Evolutionary conservation across 148 eudicot species (phyloP), one percentile per base, ranked within the genome.

Genomic region (Rhododendron henanense): DNA sequence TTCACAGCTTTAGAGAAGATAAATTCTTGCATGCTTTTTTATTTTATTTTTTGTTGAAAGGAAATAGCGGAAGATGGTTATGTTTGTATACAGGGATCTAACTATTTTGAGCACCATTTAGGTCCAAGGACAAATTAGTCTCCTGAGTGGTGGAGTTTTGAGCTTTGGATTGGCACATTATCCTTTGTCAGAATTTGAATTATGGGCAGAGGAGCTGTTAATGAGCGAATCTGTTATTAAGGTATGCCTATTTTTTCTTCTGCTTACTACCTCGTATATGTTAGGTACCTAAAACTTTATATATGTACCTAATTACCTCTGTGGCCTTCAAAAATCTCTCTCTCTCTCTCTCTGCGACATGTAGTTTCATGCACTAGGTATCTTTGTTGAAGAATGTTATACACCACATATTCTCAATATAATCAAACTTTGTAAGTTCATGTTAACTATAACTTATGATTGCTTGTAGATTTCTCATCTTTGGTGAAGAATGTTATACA

Each of bases 81-180:
- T 59, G 79, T 67, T 83, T 81, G 47, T 48, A 16, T n/a, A 28
- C 28, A 9, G 15, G 51, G 84, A 44, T 80, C 79, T 86, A 41
- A 81, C 79, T 85, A 23, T 86, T 53, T 53, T 86, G 53, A 63
- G 47, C 81, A 51, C 71, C 81, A 86, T 87, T 73, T 79, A 97
- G 99, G 99, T 95, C 81, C 98, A 97, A 91, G 99, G 99, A 59
- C 98, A 95, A 89, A 92, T 97, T 55, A 97, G 93, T 82, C 89
- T 97, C 81, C 90, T 93, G 85, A 86, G 89, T 89, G 94, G 93
- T 88, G 98, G 93, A 84, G 91, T 87, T 41, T 88, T 97, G 92
- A 97, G 98, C 94, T 97, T 97, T 91, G 99, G 99, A 87, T 91
- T 97, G 84, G 90, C 93, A 53, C 94, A 93, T 86, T 95, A 91